Conservation (phyloP, 169 alveolate genomes). For the Plasmodium gonderi region DNA sequence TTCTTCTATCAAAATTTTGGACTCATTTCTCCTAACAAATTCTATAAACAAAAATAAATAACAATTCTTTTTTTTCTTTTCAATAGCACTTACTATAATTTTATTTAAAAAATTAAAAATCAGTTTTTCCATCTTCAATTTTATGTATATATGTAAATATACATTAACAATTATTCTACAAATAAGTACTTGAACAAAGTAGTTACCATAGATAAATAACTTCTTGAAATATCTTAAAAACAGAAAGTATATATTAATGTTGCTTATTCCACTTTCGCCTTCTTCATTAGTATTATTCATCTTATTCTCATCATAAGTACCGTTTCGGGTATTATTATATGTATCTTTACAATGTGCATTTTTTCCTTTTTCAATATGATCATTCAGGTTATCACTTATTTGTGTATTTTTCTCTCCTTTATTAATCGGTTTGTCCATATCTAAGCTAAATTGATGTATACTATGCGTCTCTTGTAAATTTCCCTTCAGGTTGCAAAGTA, state of each 20-base stretch:
- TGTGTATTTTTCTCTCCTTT: neutral
- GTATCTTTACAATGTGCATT: neutral
- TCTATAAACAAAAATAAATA: slow-evolving; percentile 65
- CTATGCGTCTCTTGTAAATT: slow-evolving; percentile 13
- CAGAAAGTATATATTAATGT: slow-evolving; percentile 34
- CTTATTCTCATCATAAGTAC: neutral
- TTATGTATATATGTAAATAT: slow-evolving; percentile 68
- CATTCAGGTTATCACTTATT: neutral
- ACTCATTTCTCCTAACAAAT: slow-evolving; percentile 56
- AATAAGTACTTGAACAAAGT: slow-evolving; percentile 58
- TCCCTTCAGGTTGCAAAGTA: slow-evolving; percentile 22
- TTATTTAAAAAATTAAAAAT: slow-evolving; percentile 58
- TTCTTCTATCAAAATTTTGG: slow-evolving; percentile 15
- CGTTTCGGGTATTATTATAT: neutral
- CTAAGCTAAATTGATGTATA: neutral
- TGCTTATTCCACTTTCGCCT: neutral
- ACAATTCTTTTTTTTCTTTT: slow-evolving; percentile 18
- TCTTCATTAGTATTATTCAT: neutral
- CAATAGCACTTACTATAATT: slow-evolving; percentile 24
- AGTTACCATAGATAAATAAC: slow-evolving; percentile 47
- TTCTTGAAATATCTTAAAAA: slow-evolving; percentile 42
- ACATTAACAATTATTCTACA: slow-evolving; percentile 67
- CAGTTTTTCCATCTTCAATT: slow-evolving; percentile 54
- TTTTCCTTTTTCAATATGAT: neutral
- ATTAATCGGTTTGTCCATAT: neutral